Evolutionary conservation across 768 basidiomycete species (phyloP), one percentile per base, ranked within the genome.

Genomic region (Sarcomyxa edulis): DNA sequence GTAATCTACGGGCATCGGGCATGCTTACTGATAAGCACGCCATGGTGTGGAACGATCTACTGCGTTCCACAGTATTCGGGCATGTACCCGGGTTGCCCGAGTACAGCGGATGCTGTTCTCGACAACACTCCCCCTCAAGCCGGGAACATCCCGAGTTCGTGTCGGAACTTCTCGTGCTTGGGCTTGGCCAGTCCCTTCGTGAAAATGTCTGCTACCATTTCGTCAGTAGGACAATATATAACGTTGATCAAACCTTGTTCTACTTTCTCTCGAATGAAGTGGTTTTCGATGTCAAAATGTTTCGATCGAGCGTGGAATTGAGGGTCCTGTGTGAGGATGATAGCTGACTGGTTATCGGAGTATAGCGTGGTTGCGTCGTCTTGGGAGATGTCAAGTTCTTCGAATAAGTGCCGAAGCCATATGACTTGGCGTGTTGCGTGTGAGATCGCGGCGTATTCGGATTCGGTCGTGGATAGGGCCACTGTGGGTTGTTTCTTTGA

Each of bases 391-490:
- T n/a, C 32, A 16, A 54, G 44, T 38, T 56, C 50, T 0, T 29
- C 5, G 7, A 58, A 19, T 8, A 61, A 45, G 1, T 32, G 30
- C 0, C 43, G 44, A 6, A 62, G 41, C 68, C 69, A 73, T 3
- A 67, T 10, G 2, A 51, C 56, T 44, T 71, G 56, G 34, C 60
- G 51, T 0, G 54, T 35, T 0, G 61, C 60, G 24, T 67, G 54
- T 0, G 52, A 37, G 0, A 51, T 44, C 0, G 66, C 66, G 9
- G 69, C 54, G 48, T 68, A 72, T 52, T 74, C 70, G 0, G 67
- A 62, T 45, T 75, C 66, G 3, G 54, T 56, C 0, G 61, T 68
- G 0, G 67, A 74, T 0, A 56, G 46, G 0, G 72, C 49, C 15
- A 70, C 53, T 1, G 55, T 54, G 2, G 43, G 30, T 48, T 77